These are phyloP conservation scores for Fraxinus latifolia DNA, from an alignment of 305 asterid species.

Conservation along the genomic window DNA sequence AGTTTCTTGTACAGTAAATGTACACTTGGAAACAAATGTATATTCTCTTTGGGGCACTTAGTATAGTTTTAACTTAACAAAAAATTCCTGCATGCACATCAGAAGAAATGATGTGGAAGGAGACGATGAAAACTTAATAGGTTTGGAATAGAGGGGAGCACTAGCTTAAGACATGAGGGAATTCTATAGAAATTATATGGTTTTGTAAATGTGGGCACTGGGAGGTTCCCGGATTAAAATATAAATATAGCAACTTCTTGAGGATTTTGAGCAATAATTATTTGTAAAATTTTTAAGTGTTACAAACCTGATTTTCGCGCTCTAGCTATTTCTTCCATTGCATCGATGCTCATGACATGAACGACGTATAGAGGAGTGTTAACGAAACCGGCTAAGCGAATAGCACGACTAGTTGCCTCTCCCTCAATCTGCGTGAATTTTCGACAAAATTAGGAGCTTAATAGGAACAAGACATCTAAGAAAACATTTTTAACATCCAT, in stretches of 20 bases:
- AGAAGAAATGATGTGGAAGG: not conserved
- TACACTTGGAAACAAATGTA: not conserved
- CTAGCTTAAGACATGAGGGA: not conserved
- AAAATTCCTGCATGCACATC: not conserved
- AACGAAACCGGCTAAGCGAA: constrained; percentile 88
- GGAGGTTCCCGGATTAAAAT: not conserved
- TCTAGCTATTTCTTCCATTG: constrained; percentile 92
- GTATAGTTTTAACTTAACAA: not conserved
- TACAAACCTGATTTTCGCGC: constrained; percentile 86
- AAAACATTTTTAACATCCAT: constrained; percentile 7
- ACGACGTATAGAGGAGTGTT: constrained; percentile 85
- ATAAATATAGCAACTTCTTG: not conserved
- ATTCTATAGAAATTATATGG: not conserved
- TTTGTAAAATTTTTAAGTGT: not conserved
- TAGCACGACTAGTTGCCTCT: constrained; percentile 93
- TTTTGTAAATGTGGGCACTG: not conserved
- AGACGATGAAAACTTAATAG: not conserved
- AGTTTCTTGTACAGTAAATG: not conserved
- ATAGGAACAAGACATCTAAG: not conserved
- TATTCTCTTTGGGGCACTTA: not conserved
- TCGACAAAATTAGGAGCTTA: constrained; percentile 15
- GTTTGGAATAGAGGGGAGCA: not conserved
- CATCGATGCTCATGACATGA: constrained; percentile 99
- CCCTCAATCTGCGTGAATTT: constrained; percentile 70
- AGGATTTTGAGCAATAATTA: not conserved